Base-by-base conservation (phyloP, 2,329 filamentous ascomycete species). In the Drechslerella coelobrocha region DNA sequence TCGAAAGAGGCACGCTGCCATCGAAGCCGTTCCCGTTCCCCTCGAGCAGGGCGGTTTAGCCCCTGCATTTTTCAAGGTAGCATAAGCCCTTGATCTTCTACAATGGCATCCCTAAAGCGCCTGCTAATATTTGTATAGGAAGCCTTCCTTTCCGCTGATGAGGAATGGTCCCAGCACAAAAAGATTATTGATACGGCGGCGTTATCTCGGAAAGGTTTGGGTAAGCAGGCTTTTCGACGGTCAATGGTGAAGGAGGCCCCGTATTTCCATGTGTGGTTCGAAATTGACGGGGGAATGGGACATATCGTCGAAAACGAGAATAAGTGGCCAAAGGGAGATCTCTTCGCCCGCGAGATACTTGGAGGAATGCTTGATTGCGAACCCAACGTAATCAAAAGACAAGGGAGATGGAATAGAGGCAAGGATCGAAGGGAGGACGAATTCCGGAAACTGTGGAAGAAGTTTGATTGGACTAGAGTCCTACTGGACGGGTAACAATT, bases 201-300 rank as follows among this genome's bases (percentile, higher is more conserved):
- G 29, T 82, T 82, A 73, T 84, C 82, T 12, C 82, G 80, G 69
- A 78, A 83, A 2, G 86, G 89, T 0, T 78, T 91, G 72, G 94
- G 93, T 0, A 89, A 89, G 76, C 79, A 84, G 57, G 92, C 94
- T 1, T 99, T 99, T 78, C 84, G 93, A 0, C 84, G 87, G 62
- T 89, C 85, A 19, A 82, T 99, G 71, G 91, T 90, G 10, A 96
- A 95, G 80, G 93, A 99, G 81, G 93, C 95, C 90, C 93, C 95
- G 0, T 99, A 99, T 78, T 99, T 99, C 76, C 94, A 99, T 78
- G 93, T 88, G 19, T 99, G 93, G 92, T 97, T 97, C 78, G 86
- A 87, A 56, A 81, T 99, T 0, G 92, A 99, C 77, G 94, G 94
- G 1, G 94, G 94, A 0, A 80, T 99, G 73, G 94, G 91, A 0